Percentiles rank a stretch among this genome's conserved stretches.
phyloP scores from a whole-genome alignment of 495 filamentous ascomycete species.

The Lasiosphaeriaceae sp. region DNA sequence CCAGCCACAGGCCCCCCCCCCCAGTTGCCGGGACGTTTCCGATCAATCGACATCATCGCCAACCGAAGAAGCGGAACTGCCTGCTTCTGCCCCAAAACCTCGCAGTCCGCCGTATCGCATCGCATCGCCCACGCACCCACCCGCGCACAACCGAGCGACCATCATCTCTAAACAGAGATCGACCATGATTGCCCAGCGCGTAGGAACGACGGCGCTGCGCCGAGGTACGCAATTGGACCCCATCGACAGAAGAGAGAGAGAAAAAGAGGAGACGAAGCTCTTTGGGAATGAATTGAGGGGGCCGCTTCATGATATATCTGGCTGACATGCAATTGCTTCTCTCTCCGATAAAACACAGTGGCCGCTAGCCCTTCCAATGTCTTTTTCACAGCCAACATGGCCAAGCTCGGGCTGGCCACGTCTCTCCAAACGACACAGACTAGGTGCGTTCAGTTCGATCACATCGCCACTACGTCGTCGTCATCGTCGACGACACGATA shows the following conservation, averaged over 20 bases:
- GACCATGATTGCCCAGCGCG: conserved; percentile 36
- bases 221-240: conserved; percentile 25
- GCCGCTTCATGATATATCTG: too few species aligned
- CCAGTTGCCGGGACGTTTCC: conserved; percentile 18
- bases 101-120: not conserved
- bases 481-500: not conserved
- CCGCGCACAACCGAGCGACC: not conserved
- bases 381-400: conserved; percentile 32
- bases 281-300: too few species aligned
- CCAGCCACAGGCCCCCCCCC: not conserved
- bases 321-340: not conserved
- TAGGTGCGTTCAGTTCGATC: conserved; percentile 15
- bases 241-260: too few species aligned
- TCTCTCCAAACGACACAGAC: conserved; percentile 23
- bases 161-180: not conserved
- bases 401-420: conserved; percentile 20
- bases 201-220: conserved; percentile 35
- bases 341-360: conserved; percentile 12
- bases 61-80: not conserved
- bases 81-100: not conserved
- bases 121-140: not conserved
- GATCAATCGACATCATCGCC: conserved; percentile 20
- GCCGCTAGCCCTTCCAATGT: conserved; percentile 23
- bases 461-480: not conserved
- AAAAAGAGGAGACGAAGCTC: too few species aligned